Percentiles rank a stretch among this genome's conserved stretches.
phyloP scores from a whole-genome alignment of 2,329 filamentous ascomycete genomes.

The Boeremia exigua region DNA sequence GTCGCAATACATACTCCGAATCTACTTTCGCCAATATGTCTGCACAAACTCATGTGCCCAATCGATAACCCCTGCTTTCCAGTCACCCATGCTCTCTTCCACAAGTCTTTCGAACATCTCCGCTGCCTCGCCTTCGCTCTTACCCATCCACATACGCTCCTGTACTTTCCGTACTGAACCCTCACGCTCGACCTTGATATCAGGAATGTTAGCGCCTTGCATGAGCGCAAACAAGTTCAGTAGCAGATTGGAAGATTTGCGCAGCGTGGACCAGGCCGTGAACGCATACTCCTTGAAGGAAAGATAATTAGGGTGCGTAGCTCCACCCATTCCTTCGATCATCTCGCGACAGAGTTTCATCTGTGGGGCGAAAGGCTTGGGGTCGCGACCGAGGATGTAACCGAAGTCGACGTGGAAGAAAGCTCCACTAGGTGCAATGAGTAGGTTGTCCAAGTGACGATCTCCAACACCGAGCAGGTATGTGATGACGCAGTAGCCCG shows the following conservation, averaged over 20 bases:
- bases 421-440: slow-evolving; percentile 86
- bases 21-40: slow-evolving; percentile 70
- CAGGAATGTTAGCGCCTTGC: slow-evolving; percentile 96
- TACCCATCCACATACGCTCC: slow-evolving; percentile 90
- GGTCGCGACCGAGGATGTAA: slow-evolving; percentile 95
- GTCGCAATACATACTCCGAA: no score
- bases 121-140: slow-evolving; percentile 91
- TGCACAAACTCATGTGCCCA: slow-evolving; percentile 93
- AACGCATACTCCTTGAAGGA: slow-evolving; percentile 97
- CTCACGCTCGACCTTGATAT: slow-evolving; percentile 89
- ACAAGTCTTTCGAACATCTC: slow-evolving; percentile 87
- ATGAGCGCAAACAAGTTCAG: slow-evolving; percentile 95
- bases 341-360: slow-evolving; percentile 99
- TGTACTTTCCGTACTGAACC: slow-evolving; percentile 94
- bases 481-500: slow-evolving; percentile 97
- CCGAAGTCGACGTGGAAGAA: slow-evolving; percentile 99
- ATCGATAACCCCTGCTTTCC: slow-evolving; percentile 93
- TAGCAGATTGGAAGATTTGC: slow-evolving; percentile 89
- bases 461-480: slow-evolving; percentile 97
- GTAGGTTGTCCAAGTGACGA: slow-evolving; percentile 91
- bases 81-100: slow-evolving; percentile 80
- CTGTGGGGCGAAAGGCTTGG: slow-evolving; percentile 93
- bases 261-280: slow-evolving; percentile 87
- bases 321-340: slow-evolving; percentile 97
- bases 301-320: slow-evolving; percentile 78